Base-by-base conservation (phyloP, 345 rosid genomes). In the Eucalyptus marginata region DNA sequence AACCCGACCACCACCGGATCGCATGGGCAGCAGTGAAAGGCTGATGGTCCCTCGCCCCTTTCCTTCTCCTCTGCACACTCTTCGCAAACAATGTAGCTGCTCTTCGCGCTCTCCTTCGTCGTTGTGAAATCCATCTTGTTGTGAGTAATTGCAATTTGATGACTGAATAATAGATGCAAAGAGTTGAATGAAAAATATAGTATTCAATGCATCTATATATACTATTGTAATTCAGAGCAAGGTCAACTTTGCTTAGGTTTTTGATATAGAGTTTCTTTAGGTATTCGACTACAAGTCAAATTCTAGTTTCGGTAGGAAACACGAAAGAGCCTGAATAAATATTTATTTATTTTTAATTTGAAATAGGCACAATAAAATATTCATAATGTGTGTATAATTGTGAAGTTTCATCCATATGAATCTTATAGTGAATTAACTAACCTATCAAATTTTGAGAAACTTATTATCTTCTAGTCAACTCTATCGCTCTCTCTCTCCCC, bases 231-330 rank as follows among this genome's bases (percentile, higher is more conserved):
- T 3, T 33, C 17, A 31, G 13, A 33, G 4, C 44, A 36, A 33
- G 3, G 10, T 68, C 24, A 11, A 17, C 7, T 36, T 1, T 17
- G 7, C 6, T 5, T 62, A 62, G 33, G 71, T 68, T 33, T 36
- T 71, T 0, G 46, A 71, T 10, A 0, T 9, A 0, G 7, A 33
- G 44, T 71, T 11, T 36, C 44, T 36, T 33, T 33, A 8, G 81
- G 81, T 33, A 2, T 71, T 1, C 46, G 0, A 71, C 44, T 33
- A 16, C 8, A 7, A 36, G 4, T 71, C 7, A 2, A 8, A 36
- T 71, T 71, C 46, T 71, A 33, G 2, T 71, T 33, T 33, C 8
- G 81, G 44, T 36, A 33, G 44, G 81, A 36, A 33, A 71, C 7
- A 1, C 3, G 2, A 31, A 18, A 68, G 7, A 33, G 20, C 44